These are phyloP conservation scores for Tylopilus plumbeoviolaceoides DNA, from an alignment of 768 basidiomycete species.

Conservation along the genomic window DNA sequence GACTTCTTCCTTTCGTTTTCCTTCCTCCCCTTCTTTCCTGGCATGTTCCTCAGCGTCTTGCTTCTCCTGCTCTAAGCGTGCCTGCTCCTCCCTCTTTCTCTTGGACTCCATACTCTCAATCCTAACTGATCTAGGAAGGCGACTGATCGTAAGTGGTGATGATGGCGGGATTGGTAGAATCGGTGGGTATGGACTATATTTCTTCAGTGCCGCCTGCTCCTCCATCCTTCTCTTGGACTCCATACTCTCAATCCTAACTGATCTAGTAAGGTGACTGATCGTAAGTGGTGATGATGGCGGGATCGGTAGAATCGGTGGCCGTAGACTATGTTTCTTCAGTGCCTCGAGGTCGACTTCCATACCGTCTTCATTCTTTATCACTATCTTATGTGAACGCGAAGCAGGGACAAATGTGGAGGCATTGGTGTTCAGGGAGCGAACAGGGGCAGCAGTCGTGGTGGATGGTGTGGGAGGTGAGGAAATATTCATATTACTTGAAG, in stretches of 20 bases:
- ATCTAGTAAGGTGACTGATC: slow-evolving; percentile 24
- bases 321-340: slow-evolving; percentile 46
- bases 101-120: slow-evolving; percentile 64
- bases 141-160: slow-evolving; percentile 25
- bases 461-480: slow-evolving; percentile 69
- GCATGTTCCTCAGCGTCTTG: slow-evolving; percentile 36
- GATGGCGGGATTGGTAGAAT: slow-evolving; percentile 38
- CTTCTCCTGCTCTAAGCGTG: slow-evolving; percentile 38
- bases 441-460: slow-evolving; percentile 34
- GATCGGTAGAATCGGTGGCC: slow-evolving; percentile 38
- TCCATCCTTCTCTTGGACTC: slow-evolving; percentile 49
- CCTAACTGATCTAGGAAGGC: slow-evolving; percentile 41
- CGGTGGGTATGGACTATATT: slow-evolving; percentile 40
- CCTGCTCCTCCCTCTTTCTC: slow-evolving; percentile 43
- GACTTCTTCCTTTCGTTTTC: slow-evolving; percentile 36
- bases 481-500: slow-evolving; percentile 42
- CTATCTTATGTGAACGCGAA: slow-evolving; percentile 39
- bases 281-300: slow-evolving; percentile 34
- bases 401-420: slow-evolving; percentile 66
- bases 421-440: slow-evolving; percentile 51
- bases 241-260: slow-evolving; percentile 63
- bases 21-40: slow-evolving; percentile 35
- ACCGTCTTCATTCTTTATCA: slow-evolving; percentile 63
- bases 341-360: slow-evolving; percentile 57
- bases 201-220: slow-evolving; percentile 47